A percentile compares a stretch with the other conserved stretches of the same genome.
Conservation (phyloP, 140 eudicot genomes). For the Bidens hawaiensis region DNA sequence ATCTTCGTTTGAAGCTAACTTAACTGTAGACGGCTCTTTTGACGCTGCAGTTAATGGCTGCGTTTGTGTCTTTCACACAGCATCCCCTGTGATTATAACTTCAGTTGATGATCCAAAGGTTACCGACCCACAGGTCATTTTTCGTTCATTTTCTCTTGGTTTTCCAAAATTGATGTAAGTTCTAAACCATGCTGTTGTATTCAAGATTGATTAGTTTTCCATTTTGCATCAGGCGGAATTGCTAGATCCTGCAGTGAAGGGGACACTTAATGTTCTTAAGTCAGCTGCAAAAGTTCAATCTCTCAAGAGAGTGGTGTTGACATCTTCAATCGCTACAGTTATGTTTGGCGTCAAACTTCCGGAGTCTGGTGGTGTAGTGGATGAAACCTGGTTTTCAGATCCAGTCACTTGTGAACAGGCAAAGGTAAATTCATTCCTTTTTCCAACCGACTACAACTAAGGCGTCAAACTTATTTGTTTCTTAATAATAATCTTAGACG, state of each 20-base stretch:
- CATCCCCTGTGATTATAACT: constrained; percentile 28
- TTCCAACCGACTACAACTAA: neutral
- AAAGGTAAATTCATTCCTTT: neutral
- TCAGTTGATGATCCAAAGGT: neutral
- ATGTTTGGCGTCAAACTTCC: neutral
- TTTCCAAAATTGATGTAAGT: neutral
- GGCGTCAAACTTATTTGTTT: too few relatives aligned
- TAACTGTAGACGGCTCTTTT: constrained; percentile 45
- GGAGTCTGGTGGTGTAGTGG: constrained; percentile 26
- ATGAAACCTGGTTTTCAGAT: constrained; percentile 39
- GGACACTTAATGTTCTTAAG: neutral
- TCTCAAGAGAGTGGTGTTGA: neutral
- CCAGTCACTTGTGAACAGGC: neutral
- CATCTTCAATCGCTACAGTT: neutral
- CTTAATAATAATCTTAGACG: too few relatives aligned
- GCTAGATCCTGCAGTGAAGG: neutral
- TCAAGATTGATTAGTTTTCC: neutral
- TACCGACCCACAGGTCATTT: neutral
- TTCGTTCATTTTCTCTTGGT: neutral
- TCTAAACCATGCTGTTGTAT: neutral
- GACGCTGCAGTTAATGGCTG: constrained; percentile 39
- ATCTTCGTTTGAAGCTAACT: constrained; percentile 35
- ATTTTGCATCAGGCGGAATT: neutral
- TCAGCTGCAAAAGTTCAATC: neutral
- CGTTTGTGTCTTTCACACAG: constrained; percentile 42